Evolutionary conservation across 2,329 filamentous ascomycete species (phyloP).

Genomic region (Clonostachys rosea): DNA sequence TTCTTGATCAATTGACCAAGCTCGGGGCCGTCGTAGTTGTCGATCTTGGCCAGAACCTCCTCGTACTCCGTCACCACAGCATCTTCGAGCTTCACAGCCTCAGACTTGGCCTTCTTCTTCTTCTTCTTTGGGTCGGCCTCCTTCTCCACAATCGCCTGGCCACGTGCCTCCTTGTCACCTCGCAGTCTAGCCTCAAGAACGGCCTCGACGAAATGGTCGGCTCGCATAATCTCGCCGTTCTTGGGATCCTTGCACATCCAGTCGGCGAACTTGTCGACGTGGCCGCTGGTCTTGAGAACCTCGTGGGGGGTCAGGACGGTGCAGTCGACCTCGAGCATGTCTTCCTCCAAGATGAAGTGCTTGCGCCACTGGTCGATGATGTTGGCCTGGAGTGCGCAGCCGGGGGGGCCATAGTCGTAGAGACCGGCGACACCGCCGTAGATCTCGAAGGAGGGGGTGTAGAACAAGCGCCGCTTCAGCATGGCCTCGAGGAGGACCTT

Average conservation of each 20-base stretch:
- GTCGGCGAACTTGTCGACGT: conserved; percentile 97
- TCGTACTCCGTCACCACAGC: conserved; percentile 84
- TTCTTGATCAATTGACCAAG: conserved; percentile 86
- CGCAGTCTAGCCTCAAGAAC: conserved; percentile 83
- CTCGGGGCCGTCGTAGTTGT: conserved; percentile 87
- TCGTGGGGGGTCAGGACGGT: conserved; percentile 90
- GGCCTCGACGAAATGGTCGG: conserved; percentile 95
- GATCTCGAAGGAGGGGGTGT: conserved; percentile 93
- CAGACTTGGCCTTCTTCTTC: conserved; percentile 84
- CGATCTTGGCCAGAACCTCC: conserved; percentile 85
- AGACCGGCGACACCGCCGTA: conserved; percentile 87
- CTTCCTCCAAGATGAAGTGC: conserved; percentile 87
- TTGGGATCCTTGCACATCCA: conserved; percentile 99
- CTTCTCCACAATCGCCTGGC: conserved; percentile 73
- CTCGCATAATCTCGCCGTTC: conserved; percentile 92
- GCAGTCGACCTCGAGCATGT: conserved; percentile 94
- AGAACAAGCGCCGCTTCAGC: conserved; percentile 85
- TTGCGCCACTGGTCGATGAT: conserved; percentile 88
- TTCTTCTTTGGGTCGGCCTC: conserved; percentile 69
- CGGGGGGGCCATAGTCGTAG: conserved; percentile 90
- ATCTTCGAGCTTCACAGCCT: conserved; percentile 83
- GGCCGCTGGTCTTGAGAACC: conserved; percentile 90
- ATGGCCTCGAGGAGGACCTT: conserved; percentile 76
- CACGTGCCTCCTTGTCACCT: conserved; percentile 88
- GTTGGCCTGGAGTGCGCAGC: conserved; percentile 81